Conservation (phyloP, 192 early-diverging fungal species). For the Coemansia sp. region DNA sequence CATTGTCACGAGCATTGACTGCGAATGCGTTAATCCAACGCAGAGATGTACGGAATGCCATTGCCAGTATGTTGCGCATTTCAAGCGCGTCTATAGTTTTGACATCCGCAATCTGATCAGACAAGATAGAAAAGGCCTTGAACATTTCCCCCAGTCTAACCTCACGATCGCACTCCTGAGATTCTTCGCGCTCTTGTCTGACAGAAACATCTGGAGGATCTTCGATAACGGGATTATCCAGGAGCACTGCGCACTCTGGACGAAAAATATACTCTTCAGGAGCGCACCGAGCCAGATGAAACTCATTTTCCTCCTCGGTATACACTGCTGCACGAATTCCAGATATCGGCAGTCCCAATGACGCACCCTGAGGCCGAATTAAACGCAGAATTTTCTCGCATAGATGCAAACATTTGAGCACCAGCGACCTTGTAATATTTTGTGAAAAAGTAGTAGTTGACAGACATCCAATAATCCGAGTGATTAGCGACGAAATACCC, state of each 20-base stretch:
- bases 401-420: background rate
- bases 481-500: conserved; percentile 18
- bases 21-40: conserved; percentile 29
- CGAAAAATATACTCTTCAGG: background rate
- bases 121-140: conserved; percentile 3
- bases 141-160: conserved; percentile 20
- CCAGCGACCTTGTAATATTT: background rate
- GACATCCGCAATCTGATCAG: background rate
- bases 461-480: conserved; percentile 11
- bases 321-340: background rate
- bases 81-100: background rate
- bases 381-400: conserved; percentile 4
- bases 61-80: background rate
- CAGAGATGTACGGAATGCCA: conserved; percentile 20
- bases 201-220: background rate
- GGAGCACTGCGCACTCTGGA: background rate
- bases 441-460: conserved; percentile 9
- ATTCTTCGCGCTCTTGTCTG: conserved; percentile 16
- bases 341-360: background rate
- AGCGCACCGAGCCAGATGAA: background rate
- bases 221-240: background rate
- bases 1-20: conserved; percentile 22
- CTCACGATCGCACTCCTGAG: conserved; percentile 24
- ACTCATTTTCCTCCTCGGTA: background rate
- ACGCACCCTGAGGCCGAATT: background rate